Evolutionary conservation across 306 rosid species (phyloP).

Genomic region (Cucurbita pepo): DNA sequence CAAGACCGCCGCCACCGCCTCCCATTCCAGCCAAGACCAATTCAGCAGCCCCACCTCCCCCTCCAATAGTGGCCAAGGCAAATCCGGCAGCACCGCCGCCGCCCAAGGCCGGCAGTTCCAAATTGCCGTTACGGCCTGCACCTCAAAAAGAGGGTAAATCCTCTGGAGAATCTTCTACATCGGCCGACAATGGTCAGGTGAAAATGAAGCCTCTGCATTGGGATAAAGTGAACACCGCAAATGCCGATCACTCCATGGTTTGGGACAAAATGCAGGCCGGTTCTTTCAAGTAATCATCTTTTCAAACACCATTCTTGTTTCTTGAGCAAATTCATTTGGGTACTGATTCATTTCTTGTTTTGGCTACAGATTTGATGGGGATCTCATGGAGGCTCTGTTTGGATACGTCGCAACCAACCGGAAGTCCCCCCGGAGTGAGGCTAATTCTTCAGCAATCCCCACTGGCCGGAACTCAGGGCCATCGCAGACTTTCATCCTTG

Average conservation of each 20-base stretch:
- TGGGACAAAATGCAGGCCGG: constrained; percentile 77
- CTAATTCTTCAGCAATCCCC: constrained; percentile 13
- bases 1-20: constrained; percentile 12
- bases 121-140: constrained; percentile 35
- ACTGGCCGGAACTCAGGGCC: constrained; percentile 11
- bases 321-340: background rate
- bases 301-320: background rate
- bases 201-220: constrained; percentile 79
- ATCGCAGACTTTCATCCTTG: constrained; percentile 36
- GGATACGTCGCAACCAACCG: constrained; percentile 42
- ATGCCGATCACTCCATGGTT: constrained; percentile 76
- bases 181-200: constrained; percentile 28
- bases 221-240: constrained; percentile 64
- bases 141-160: constrained; percentile 9
- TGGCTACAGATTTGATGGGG: constrained; percentile 63
- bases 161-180: constrained; percentile 10
- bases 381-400: constrained; percentile 88
- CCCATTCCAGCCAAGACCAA: constrained; percentile 7
- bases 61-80: background rate
- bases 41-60: constrained; percentile 15
- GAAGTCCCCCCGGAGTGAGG: constrained; percentile 26
- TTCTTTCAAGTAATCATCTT: constrained; percentile 51
- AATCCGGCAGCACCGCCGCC: constrained; percentile 15
- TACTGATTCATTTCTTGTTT: background rate
- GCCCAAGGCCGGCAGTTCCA: constrained; percentile 23